Evolutionary conservation across 2,329 filamentous ascomycete genomes (phyloP), one percentile per base, ranked within the genome.

Genomic region (Amesomyces nigricolor): DNA sequence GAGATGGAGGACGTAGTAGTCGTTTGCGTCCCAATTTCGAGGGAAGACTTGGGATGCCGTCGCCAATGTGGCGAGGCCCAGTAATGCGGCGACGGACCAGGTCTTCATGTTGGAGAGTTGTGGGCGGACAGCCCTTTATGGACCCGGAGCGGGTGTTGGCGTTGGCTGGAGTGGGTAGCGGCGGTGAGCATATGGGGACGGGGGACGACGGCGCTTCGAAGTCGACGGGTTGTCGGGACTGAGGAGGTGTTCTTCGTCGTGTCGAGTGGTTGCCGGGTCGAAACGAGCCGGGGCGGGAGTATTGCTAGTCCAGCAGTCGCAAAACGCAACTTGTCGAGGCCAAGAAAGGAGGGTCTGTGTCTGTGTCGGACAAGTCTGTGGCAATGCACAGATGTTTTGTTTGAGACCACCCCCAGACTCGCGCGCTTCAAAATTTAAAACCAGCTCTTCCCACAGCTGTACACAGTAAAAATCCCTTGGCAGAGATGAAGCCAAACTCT

Each of bases 1-100:
- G 66, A 99, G 80, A 62, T 96, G 88, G 46, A 99, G 78, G 61
- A 95, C 91, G 70, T 97, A 96, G 74, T 95, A 97, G 71, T 99
- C 92, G 72, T 91, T 83, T 39, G 81, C 78, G 48, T 87, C 81
- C 76, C 95, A 89, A 67, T 94, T 81, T 64, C 88, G 86, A 60
- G 78, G 74, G 48, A 77, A 74, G 44, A 82, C 70, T 51, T 64
- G 62, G 45, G 76, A 69, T 30, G 78, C 75, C 55, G 75, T 72
- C 58, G 78, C 73, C 47, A 83, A 71, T 70, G 79, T 74, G 53
- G 77, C 69, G 48, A 82, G 73, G 69, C 78, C 74, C 56, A 87
- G 66, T 51, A 82, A 63, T 58, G 79, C 74, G 58, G 74, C 62
- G 58, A 71, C 60, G 49, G 66, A 56, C 54, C 72, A 66, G 60